Percentiles rank a stretch among this genome's conserved stretches.
phyloP scores from a whole-genome alignment of 2,329 filamentous ascomycete species.

The Arthrobotrys iridis region DNA sequence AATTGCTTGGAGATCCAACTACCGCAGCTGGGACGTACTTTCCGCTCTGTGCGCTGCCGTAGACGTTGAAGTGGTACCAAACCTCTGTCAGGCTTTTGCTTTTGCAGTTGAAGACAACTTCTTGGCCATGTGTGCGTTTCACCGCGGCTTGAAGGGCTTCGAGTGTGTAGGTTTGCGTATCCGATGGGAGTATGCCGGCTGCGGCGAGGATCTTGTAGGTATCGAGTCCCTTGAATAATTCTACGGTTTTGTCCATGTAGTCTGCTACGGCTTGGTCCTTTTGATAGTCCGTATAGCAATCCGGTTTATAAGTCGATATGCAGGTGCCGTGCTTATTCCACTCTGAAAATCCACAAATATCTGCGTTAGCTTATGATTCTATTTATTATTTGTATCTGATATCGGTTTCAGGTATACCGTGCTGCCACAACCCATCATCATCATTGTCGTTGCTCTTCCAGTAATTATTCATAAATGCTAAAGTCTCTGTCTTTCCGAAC shows the following conservation, averaged over 20 bases:
- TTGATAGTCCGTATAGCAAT: slow-evolving; percentile 72
- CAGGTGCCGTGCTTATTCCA: slow-evolving; percentile 77
- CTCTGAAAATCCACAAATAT: no score
- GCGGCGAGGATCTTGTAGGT: slow-evolving; percentile 66
- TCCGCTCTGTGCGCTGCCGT: slow-evolving; percentile 65
- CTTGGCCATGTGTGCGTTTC: slow-evolving; percentile 66
- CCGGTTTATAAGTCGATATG: slow-evolving; percentile 73
- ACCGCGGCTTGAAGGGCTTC: slow-evolving; percentile 71
- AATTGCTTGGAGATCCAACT: slow-evolving; percentile 71
- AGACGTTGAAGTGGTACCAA: slow-evolving; percentile 68
- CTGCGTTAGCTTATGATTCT: no score
- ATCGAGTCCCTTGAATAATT: slow-evolving; percentile 73
- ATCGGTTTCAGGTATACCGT: no score
- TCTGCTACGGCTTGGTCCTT: slow-evolving; percentile 73
- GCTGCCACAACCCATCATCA: slow-evolving; percentile 75
- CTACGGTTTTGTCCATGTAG: slow-evolving; percentile 74
- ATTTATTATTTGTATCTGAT: no score
- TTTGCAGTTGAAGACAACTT: slow-evolving; percentile 70
- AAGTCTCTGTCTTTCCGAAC: slow-evolving; percentile 67
- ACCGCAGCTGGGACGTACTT: slow-evolving; percentile 65
- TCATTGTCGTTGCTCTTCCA: slow-evolving; percentile 76
- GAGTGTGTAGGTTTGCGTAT: slow-evolving; percentile 69
- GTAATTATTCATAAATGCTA: slow-evolving; percentile 75
- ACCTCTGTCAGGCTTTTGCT: slow-evolving; percentile 65
- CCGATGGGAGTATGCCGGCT: slow-evolving; percentile 64